These are phyloP conservation scores for Claviceps cyperi DNA, from an alignment of 2,329 filamentous ascomycete species.

Conservation along the genomic window DNA sequence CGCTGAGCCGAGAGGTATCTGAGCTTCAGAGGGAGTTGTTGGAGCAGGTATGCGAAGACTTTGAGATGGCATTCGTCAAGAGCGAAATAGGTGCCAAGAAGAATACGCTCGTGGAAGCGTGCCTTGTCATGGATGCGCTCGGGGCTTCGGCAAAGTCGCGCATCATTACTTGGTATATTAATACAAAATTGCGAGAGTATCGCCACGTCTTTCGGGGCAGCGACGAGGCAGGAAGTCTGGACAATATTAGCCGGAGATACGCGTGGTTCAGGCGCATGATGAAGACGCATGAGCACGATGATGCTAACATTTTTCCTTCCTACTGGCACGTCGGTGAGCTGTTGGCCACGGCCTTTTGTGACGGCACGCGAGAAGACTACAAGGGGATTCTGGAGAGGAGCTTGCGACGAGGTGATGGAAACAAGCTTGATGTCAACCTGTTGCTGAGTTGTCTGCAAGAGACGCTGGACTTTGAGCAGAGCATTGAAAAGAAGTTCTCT, in stretches of 20 bases:
- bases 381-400: constrained; percentile 81
- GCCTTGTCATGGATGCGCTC: constrained; percentile 85
- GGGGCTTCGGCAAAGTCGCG: constrained; percentile 73
- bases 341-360: constrained; percentile 83
- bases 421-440: constrained; percentile 77
- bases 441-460: constrained; percentile 82
- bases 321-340: constrained; percentile 85
- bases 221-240: constrained; percentile 87
- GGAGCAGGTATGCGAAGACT: constrained; percentile 98
- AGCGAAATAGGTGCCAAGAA: constrained; percentile 60
- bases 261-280: constrained; percentile 94
- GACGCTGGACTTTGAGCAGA: constrained; percentile 93
- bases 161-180: constrained; percentile 92
- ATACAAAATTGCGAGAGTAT: constrained; percentile 91
- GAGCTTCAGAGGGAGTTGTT: constrained; percentile 85
- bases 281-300: constrained; percentile 90
- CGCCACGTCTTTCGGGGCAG: constrained; percentile 90
- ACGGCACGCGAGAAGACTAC: constrained; percentile 90
- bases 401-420: constrained; percentile 63
- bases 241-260: constrained; percentile 91
- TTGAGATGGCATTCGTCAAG: constrained; percentile 88
- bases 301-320: constrained; percentile 71
- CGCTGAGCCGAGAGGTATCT: constrained; percentile 78
- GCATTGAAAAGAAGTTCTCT: constrained; percentile 70
- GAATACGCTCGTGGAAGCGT: constrained; percentile 68